Conservation (phyloP, 108 stramenopile genomes). For the Cyclotella distinguenda region DNA sequence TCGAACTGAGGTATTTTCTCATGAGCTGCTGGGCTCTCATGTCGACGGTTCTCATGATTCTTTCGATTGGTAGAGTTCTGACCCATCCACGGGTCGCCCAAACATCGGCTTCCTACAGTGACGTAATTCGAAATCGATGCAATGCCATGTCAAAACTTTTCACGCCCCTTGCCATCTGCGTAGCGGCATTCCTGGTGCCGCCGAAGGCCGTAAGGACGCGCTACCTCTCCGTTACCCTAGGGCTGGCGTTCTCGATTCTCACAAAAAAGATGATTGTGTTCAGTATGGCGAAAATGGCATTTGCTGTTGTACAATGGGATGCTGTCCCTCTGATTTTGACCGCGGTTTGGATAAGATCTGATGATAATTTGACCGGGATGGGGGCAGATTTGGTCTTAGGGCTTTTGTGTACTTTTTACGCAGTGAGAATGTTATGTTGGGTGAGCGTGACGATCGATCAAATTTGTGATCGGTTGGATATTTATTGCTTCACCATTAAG, state of each 20-base stretch:
- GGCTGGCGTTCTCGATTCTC: constrained; percentile 64
- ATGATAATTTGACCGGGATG: constrained; percentile 25
- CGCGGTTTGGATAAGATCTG: constrained; percentile 49
- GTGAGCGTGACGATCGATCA: constrained; percentile 56
- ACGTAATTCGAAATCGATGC: constrained; percentile 12
- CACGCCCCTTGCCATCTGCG: constrained; percentile 45
- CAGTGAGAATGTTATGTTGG: constrained; percentile 57
- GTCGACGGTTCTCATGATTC: constrained; percentile 37
- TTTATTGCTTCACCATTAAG: constrained; percentile 71
- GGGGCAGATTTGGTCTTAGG: constrained; percentile 45
- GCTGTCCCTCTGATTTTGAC: constrained; percentile 51
- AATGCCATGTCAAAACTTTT: constrained; percentile 63
- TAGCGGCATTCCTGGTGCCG: constrained; percentile 45
- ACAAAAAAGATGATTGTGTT: constrained; percentile 88
- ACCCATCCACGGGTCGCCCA: constrained; percentile 33
- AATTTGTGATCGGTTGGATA: constrained; percentile 60
- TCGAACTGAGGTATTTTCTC: constrained; percentile 50
- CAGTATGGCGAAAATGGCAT: constrained; percentile 82
- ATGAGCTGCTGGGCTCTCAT: constrained; percentile 43
- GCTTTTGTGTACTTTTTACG: constrained; percentile 54
- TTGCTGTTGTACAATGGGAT: constrained; percentile 68
- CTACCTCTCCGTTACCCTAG: constrained; percentile 51
- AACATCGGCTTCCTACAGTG: constrained; percentile 11
- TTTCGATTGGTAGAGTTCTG: constrained; percentile 50
- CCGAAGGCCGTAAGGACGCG: constrained; percentile 35